Base-by-base conservation (phyloP, 495 filamentous ascomycete genomes). In the Penicillium canariense region DNA sequence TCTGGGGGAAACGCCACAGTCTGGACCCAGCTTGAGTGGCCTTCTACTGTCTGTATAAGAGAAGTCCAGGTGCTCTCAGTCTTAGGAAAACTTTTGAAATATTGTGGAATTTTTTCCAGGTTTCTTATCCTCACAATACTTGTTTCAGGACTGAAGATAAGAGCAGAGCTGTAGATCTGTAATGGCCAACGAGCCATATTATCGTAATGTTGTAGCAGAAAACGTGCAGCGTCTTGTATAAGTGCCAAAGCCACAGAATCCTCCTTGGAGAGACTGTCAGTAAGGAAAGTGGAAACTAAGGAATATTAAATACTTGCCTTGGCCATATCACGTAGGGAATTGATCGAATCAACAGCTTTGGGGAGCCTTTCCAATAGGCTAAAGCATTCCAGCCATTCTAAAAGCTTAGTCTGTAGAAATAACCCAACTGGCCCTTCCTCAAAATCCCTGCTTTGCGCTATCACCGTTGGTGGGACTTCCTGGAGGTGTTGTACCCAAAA, bases 341-440 rank as follows among this genome's bases (percentile, higher is more conserved):
- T 48, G 6, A 60, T 28, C 12, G 32, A 28, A 3, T 60, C 45
- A 20, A 61, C 43, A 30, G 55, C 56, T n/a, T 26, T 9, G 40
- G 61, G 39, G 22, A 64, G 54, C 55, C 30, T 58, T 11, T 50
- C 55, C 23, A 67, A 38, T 36, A 67, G 46, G 36, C 61, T 65
- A 50, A 67, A 46, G 50, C 64, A 67, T 60, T 65, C 57, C 44
- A 67, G 50, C 64, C 61, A 67, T 47, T 62, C 59, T 12, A 65
- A 55, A 2, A 67, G 40, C 20, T 58, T 67, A 28, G 28, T 58
- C 26, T 48, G 32, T 4, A 67, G 55, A 31, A 54, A 54, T 30
- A n/a, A 12, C 40, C 55, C 48, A 30, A 54, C 48, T 51, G 31
- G n/a, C 2, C 43, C 43, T 30, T 31, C 43, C 31, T 50, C 49